A percentile compares a stretch with the other conserved stretches of the same genome.
Evolutionary conservation across 1,139 yeast genomes (phyloP).

Genomic region (Candida sp.): DNA sequence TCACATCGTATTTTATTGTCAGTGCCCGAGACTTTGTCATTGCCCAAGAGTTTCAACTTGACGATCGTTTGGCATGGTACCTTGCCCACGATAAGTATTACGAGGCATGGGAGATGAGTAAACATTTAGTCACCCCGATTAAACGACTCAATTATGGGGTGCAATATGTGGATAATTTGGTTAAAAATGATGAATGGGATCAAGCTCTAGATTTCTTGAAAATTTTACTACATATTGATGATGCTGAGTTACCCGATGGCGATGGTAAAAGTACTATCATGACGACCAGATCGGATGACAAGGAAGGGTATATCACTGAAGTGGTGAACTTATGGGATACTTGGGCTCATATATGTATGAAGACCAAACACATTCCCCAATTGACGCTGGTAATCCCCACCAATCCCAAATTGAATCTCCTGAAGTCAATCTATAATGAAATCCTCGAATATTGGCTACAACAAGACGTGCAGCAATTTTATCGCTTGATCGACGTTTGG

Average conservation of each 20-base stretch:
- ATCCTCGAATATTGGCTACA: constrained; percentile 51
- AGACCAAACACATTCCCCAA: constrained; percentile 42
- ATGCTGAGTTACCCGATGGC: constrained; percentile 23
- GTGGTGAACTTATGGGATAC: constrained; percentile 60
- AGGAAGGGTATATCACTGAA: constrained; percentile 26
- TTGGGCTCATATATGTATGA: constrained; percentile 57
- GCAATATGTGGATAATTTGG: constrained; percentile 55
- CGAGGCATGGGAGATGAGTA: constrained; percentile 79
- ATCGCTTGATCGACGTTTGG: constrained; percentile 53
- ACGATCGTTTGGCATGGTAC: constrained; percentile 76
- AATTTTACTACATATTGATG: constrained; percentile 31
- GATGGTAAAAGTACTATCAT: constrained; percentile 29
- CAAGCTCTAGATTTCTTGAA: constrained; percentile 52
- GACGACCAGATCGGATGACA: constrained; percentile 18
- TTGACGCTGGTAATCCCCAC: constrained; percentile 56
- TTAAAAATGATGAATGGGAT: constrained; percentile 52
- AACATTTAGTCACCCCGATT: constrained; percentile 45
- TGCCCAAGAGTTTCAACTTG: constrained; percentile 64
- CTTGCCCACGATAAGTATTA: constrained; percentile 48
- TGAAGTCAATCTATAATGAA: constrained; percentile 43
- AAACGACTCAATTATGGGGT: constrained; percentile 62
- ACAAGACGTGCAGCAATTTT: constrained; percentile 27
- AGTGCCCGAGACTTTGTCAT: constrained; percentile 82
- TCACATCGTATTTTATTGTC: constrained; percentile 57
- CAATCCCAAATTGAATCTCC: constrained; percentile 32